These are phyloP conservation scores for Prunus dulcis DNA, from an alignment of 306 rosid species.

Conservation along the genomic window DNA sequence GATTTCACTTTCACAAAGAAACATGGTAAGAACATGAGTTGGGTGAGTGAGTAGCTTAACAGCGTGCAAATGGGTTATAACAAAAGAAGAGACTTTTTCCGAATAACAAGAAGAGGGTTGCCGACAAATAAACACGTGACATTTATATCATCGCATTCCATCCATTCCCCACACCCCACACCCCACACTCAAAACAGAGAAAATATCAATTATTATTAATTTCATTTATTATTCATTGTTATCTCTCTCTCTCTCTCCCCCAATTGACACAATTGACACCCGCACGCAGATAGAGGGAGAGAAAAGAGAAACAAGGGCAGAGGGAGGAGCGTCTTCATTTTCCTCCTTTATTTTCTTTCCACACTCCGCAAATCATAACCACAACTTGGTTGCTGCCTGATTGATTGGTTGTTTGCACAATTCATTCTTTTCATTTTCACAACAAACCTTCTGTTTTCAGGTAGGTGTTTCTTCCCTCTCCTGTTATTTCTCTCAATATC, in stretches of 20 bases:
- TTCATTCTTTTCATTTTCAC: background rate
- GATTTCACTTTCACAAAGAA: background rate
- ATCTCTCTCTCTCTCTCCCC: background rate
- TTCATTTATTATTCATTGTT: background rate
- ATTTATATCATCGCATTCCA: background rate
- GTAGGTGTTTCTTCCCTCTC: background rate
- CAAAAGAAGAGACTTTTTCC: too few species aligned
- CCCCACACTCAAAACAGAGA: background rate
- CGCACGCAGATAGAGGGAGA: background rate
- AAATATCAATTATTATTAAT: background rate
- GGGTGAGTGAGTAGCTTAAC: background rate
- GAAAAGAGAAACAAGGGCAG: background rate
- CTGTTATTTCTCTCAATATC: background rate
- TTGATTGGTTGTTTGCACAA: background rate
- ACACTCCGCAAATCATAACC: background rate
- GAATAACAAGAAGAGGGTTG: background rate
- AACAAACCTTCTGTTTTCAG: background rate
- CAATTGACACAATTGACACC: background rate
- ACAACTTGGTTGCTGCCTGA: background rate
- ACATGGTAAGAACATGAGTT: background rate
- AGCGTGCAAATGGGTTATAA: background rate
- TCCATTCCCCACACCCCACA: background rate
- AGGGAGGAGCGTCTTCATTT: background rate
- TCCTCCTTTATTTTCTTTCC: background rate
- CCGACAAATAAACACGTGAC: conserved; percentile 13